Evolutionary conservation across 2,329 filamentous ascomycete species (phyloP).

Genomic region (Diplodia sapinea): DNA sequence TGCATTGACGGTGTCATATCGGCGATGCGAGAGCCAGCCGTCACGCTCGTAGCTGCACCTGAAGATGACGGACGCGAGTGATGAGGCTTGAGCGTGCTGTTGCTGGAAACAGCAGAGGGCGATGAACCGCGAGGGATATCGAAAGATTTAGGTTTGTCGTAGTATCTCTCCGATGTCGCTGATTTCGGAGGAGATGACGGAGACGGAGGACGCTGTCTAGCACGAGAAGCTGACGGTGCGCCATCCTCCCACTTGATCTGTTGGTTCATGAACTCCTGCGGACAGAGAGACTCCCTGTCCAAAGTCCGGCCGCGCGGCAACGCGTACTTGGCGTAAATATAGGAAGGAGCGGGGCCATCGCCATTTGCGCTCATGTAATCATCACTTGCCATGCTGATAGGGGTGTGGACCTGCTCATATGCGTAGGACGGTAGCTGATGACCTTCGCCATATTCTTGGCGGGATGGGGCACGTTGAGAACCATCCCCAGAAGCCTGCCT

Average conservation of each 20-base stretch:
- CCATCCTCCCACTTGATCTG: slow-evolving; percentile 67
- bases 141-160: slow-evolving; percentile 35
- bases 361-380: slow-evolving; percentile 64
- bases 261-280: slow-evolving; percentile 48
- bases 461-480: slow-evolving; percentile 46
- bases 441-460: slow-evolving; percentile 49
- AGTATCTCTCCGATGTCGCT: slow-evolving; percentile 15
- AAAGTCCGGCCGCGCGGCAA: slow-evolving; percentile 82
- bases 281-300: slow-evolving; percentile 61
- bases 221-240: slow-evolving; percentile 31
- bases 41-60: slow-evolving; percentile 23
- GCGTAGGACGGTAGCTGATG: slow-evolving; percentile 64
- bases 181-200: slow-evolving; percentile 50
- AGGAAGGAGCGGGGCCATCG: slow-evolving; percentile 67
- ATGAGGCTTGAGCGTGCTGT: slow-evolving; percentile 50
- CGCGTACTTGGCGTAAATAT: slow-evolving; percentile 84
- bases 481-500: slow-evolving; percentile 47
- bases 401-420: slow-evolving; percentile 71
- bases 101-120: slow-evolving; percentile 50
- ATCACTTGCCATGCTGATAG: slow-evolving; percentile 74
- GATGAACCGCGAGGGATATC: slow-evolving; percentile 37
- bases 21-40: slow-evolving; percentile 51
- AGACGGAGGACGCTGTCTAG: slow-evolving; percentile 42
- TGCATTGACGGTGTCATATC: slow-evolving; percentile 87
- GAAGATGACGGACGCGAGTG: slow-evolving; percentile 23